Base-by-base conservation (phyloP, 2,329 filamentous ascomycete genomes). In the Teratosphaeria nubilosa region DNA sequence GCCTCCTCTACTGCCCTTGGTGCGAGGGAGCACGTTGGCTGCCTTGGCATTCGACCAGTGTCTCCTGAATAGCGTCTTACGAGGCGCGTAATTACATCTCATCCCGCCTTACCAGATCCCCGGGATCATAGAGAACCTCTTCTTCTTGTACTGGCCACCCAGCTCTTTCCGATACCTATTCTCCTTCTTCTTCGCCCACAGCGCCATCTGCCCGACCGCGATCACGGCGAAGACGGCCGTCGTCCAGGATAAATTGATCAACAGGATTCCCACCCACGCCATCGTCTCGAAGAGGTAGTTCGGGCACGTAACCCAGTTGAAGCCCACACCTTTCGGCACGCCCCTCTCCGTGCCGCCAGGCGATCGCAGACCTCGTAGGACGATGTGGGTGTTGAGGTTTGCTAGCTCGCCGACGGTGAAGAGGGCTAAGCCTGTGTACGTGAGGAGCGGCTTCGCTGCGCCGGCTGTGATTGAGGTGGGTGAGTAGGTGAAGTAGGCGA, bases 201-300 rank as follows among this genome's bases (percentile, higher is more conserved):
- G 73, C 58, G 82, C 84, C 94, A 99, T 97, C 75, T 91, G 90
- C 25, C 76, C 80, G 16, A 80, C 82, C 34, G 90, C 90, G 55
- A 90, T 80, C 25, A 79, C 72, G 60, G 88, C 85, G 74, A 97
- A 97, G 22, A 95, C 65, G 16, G 85, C 77, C 0, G 94, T 88
- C 55, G 85, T 82, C 78, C 87, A 87, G 75, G 86, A 91, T 68
- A 89, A 86, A 66, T 85, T 91, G 56, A 92, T 82, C 51, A 95
- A 71, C 65, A 88, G 86, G 57, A 97, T 80, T 27, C 91, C 91
- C 31, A 88, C 66, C 94, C 94, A 99, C 0, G 91, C 84, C 41
- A 95, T 73, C 6, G 88, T 80, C 72, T 99, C 94, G 66, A 95
- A 97, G 78, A 95, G 84, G 78, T 99, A 99, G 78, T 99, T 99